Evolutionary conservation across 1,139 yeast genomes (phyloP).

Genomic region (Taphrina betulina): DNA sequence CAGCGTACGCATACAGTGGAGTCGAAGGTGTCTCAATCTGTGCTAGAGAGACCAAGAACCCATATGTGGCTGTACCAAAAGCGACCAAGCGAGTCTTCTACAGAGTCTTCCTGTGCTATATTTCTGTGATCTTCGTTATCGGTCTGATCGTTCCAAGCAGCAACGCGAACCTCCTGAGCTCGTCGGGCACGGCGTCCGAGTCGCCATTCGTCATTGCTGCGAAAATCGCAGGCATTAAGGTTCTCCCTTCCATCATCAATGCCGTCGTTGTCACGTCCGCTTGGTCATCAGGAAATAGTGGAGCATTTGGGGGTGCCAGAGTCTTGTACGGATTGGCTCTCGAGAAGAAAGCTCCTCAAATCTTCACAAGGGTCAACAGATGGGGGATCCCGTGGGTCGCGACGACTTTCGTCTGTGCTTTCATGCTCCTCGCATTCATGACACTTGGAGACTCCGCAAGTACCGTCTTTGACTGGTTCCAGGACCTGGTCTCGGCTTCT

Average conservation of each 20-base stretch:
- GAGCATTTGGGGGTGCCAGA: conserved; percentile 63
- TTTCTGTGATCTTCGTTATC: conserved; percentile 59
- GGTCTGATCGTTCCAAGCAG: conserved; percentile 60
- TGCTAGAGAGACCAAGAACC: conserved; percentile 67
- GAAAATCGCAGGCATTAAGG: conserved; percentile 63
- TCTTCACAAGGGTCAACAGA: conserved; percentile 56
- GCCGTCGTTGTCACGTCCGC: conserved; percentile 71
- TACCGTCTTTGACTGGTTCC: conserved; percentile 69
- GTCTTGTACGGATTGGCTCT: conserved; percentile 59
- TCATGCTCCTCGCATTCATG: conserved; percentile 67
- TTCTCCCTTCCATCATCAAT: conserved; percentile 69
- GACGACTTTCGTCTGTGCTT: conserved; percentile 49
- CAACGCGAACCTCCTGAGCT: conserved; percentile 37
- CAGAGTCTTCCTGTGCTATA: conserved; percentile 65
- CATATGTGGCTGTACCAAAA: conserved; percentile 60
- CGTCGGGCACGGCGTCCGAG: conserved; percentile 51
- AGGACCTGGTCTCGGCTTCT: conserved; percentile 69
- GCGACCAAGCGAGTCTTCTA: conserved; percentile 68
- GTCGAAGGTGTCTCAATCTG: conserved; percentile 81
- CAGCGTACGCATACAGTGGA: conserved; percentile 87
- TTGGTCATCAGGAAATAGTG: conserved; percentile 71
- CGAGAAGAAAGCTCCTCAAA: conserved; percentile 61
- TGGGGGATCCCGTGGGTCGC: conserved; percentile 63
- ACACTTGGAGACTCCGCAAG: conserved; percentile 49
- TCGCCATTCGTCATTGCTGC: conserved; percentile 79